Evolutionary conservation across 139 green algal species (phyloP), one percentile per base, ranked within the genome.

Genomic region (Volvox reticuliferus): DNA sequence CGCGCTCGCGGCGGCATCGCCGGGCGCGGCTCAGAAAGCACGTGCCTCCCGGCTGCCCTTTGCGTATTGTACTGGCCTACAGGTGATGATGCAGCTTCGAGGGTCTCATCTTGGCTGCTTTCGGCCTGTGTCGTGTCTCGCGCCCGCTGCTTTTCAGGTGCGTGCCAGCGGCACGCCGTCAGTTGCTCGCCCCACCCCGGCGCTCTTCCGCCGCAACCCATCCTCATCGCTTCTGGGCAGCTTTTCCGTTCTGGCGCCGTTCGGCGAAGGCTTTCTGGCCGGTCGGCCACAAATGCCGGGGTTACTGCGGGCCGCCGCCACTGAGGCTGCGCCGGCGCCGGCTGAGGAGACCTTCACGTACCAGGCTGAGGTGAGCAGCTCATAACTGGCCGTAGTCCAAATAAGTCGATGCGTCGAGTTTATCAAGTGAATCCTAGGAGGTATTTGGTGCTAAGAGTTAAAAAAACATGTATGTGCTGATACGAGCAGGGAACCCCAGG

Each of bases 341-440:
- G 36, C 63, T 22, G 93, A 93, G 85, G 96, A 97, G 88, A 97
- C 95, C 30, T 97, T 95, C 91, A 94, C 96, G 65, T 98, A 98
- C 89, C 95, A 97, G 91, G 95, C 96, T 13, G 96, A 98, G 95
- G 94, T 96, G 92, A n/a, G 71, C 71, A 79, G 2, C 9, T 55
- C 9, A 9, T 9, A 55, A 55, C 5, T 55, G 44, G 44, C 44
- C 9, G 5, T 5, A 55, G 44, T 55, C 9, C 5, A 9, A 5
- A 55, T 55, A 55, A 55, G 44, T 5, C 9, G 44, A 55, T 9
- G 44, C 44, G 5, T 14, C 44, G 44, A 55, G 22, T 26, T 24
- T 75, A 32, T 75, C 67, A 24, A 3, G 22, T 28, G 9, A 28
- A 75, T 75, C 14, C n/a, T n/a, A n/a, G n/a, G n/a, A n/a, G n/a